phyloP scores from a whole-genome alignment of 1,284 basidiomycete genomes.

The Tilletiaria anomala region DNA sequence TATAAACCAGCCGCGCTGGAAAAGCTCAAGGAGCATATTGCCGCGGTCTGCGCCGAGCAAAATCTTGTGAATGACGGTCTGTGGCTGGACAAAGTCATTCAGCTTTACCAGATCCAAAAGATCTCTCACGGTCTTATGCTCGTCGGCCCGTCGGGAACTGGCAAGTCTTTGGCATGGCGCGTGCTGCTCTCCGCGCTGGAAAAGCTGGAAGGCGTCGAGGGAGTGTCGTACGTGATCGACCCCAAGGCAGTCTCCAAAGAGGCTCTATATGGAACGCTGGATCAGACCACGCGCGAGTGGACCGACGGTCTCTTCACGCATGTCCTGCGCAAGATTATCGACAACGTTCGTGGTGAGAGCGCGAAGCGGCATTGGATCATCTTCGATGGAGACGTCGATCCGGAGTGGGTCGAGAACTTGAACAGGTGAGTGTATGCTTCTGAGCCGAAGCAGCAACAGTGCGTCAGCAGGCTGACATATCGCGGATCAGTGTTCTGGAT shows the following conservation, averaged over 20 bases:
- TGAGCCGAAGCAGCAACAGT: not conserved
- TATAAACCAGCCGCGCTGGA: conserved; percentile 80
- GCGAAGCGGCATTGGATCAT: conserved; percentile 97
- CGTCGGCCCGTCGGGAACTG: conserved; percentile 92
- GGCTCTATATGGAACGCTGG: conserved; percentile 88
- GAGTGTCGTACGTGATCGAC: conserved; percentile 90
- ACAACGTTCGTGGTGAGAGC: conserved; percentile 95
- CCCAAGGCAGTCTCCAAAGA: conserved; percentile 99
- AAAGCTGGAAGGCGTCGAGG: conserved; percentile 77
- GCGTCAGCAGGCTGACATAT: not conserved
- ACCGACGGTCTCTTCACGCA: conserved; percentile 98
- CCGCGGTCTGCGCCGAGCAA: conserved; percentile 70
- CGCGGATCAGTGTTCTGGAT: conserved; percentile 52
- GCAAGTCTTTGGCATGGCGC: conserved; percentile 95
- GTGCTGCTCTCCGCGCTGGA: conserved; percentile 81
- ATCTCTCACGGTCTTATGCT: conserved; percentile 99
- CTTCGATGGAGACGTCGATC: conserved; percentile 98
- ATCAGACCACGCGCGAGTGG: conserved; percentile 96
- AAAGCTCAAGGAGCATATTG: conserved; percentile 66
- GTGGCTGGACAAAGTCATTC: conserved; percentile 91
- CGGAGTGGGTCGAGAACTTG: conserved; percentile 99
- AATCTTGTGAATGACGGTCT: conserved; percentile 58
- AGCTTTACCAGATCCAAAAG: conserved; percentile 97
- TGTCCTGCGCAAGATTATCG: conserved; percentile 90
- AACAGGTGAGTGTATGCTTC: conserved; percentile 50